A percentile compares a stretch with the other conserved stretches of the same genome.
Evolutionary conservation across 805 yeast genomes (phyloP).

Genomic region (Ogataea ramenticola): DNA sequence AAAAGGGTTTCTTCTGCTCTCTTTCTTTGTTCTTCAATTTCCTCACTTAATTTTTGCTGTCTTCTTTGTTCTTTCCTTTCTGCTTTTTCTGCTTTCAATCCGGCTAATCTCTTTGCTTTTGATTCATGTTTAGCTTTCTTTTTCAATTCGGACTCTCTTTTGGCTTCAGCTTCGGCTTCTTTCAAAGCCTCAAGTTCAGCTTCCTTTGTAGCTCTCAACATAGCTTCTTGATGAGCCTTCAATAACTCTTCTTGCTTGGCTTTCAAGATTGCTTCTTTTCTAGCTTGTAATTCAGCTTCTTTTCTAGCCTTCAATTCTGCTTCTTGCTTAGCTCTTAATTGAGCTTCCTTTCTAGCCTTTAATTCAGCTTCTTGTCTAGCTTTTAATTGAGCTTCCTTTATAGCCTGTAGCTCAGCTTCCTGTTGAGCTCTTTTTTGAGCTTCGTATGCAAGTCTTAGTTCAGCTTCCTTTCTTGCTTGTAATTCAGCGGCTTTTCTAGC

Average conservation of each 20-base stretch:
- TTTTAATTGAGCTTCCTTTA: not conserved
- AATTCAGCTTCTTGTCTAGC: not conserved
- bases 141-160: too few relatives aligned
- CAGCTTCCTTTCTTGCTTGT: conserved; percentile 31
- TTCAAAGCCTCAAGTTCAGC: not conserved
- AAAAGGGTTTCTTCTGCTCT: not conserved
- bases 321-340: not conserved
- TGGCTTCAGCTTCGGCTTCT: not conserved
- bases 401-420: not conserved
- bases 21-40: conserved; percentile 1
- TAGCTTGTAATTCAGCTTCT: not conserved
- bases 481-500: not conserved
- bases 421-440: not conserved
- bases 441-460: conserved; percentile 29
- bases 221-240: conserved; percentile 17
- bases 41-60: not conserved
- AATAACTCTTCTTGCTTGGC: conserved; percentile 53
- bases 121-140: not conserved
- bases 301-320: not conserved
- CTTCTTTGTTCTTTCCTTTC: not conserved
- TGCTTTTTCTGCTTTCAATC: not conserved
- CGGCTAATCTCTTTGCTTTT: not conserved
- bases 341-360: not conserved
- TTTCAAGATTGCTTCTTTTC: conserved; percentile 37
- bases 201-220: not conserved